A percentile compares a stretch with the other conserved stretches of the same genome.
These are phyloP conservation scores for Aspergillus felis DNA, from an alignment of 2,329 filamentous ascomycete species.

Conservation along the genomic window DNA sequence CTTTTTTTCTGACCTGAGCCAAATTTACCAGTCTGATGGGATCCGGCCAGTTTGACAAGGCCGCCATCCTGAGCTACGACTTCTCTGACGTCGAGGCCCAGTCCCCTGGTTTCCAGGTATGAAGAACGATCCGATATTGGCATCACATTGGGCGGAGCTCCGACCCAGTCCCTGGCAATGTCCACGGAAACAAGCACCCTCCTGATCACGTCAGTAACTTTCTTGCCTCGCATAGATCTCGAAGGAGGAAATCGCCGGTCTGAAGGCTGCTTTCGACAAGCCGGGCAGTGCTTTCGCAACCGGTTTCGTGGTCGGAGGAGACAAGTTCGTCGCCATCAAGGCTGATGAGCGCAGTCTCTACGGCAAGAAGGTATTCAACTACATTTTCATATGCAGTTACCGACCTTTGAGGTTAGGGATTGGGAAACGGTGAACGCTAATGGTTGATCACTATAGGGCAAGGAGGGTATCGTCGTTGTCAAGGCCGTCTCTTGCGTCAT, in stretches of 20 bases:
- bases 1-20: conserved; percentile 8
- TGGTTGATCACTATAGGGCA: conserved; percentile 54
- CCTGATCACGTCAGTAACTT: conserved; percentile 3
- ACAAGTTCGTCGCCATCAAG: conserved; percentile 73
- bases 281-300: conserved; percentile 47
- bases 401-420: background rate
- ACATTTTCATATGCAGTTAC: background rate
- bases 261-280: conserved; percentile 53
- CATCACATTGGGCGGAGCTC: conserved; percentile 4
- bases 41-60: conserved; percentile 76
- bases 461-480: conserved; percentile 73
- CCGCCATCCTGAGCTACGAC: conserved; percentile 74
- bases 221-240: conserved; percentile 40
- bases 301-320: conserved; percentile 71
- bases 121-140: conserved; percentile 17
- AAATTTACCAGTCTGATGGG: conserved; percentile 64
- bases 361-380: conserved; percentile 69
- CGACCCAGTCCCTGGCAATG: background rate
- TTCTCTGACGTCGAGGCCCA: conserved; percentile 78
- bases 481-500: conserved; percentile 89
- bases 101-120: conserved; percentile 69
- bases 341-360: conserved; percentile 77
- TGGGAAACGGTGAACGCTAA: conserved; percentile 1
- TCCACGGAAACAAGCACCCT: background rate
- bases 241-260: conserved; percentile 52